These are phyloP conservation scores for Pythium utonaiense DNA, from an alignment of 352 stramenopile genomes.

Conservation along the genomic window DNA sequence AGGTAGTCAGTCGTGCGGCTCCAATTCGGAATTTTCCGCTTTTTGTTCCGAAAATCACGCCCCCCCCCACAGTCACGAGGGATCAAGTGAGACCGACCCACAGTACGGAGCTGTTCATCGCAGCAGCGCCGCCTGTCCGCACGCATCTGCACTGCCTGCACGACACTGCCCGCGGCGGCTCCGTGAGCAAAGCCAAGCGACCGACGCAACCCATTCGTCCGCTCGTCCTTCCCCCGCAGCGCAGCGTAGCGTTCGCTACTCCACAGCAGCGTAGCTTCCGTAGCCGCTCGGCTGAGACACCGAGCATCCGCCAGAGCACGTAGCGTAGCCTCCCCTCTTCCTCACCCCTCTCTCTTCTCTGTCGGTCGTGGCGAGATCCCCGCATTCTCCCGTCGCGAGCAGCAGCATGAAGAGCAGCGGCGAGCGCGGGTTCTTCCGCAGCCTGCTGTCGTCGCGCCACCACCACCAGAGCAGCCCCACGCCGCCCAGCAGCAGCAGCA, in stretches of 20 bases:
- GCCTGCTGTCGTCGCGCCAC: constrained; percentile 16
- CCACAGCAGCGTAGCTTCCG: background rate
- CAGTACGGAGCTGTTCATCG: no score
- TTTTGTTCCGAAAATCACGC: constrained; percentile 3
- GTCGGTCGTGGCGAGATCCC: background rate
- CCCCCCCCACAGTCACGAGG: background rate
- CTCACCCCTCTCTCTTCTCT: background rate
- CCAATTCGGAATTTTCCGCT: constrained; percentile 14
- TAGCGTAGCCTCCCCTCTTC: constrained; percentile 3
- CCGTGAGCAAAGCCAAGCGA: no score
- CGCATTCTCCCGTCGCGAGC: background rate
- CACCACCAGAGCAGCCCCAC: constrained; percentile 14
- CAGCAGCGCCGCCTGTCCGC: no score
- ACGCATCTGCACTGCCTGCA: no score
- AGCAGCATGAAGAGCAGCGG: constrained; percentile 18
- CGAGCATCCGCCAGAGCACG: background rate
- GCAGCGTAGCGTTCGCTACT: background rate
- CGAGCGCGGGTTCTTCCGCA: constrained; percentile 31
- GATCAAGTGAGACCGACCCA: background rate
- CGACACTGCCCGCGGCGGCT: no score
- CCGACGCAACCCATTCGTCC: no score
- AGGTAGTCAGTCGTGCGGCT: constrained; percentile 17
- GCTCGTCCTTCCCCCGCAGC: background rate
- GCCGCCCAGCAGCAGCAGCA: constrained; percentile 10
- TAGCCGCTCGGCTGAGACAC: background rate